Base-by-base conservation (phyloP, 768 basidiomycete genomes). In the Pulveroboletus sp. region DNA sequence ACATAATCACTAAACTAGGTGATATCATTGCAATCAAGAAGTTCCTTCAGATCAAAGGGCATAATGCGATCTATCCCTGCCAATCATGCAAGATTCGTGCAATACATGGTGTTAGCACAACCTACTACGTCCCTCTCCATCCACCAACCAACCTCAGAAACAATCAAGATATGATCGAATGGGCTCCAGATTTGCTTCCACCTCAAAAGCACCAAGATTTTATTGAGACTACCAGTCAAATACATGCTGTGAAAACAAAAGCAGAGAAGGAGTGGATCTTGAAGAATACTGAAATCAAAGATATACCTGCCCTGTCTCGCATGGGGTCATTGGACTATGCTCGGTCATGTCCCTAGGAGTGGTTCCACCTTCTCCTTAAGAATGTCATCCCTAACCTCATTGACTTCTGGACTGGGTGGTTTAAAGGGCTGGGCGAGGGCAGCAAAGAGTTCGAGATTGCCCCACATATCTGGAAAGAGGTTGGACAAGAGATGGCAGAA, bases 391-490 rank as follows among this genome's bases (percentile, higher is more conserved):
- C 35, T 1, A 37, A 36, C 9, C 44, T 45, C 13, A 17, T 45
- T 2, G n/a, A 45, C 25, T 25, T 47, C 9, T 46, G 45, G 45
- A 46, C 36, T 12, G 36, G 45, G 5, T 8, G 32, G 16, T 46
- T 46, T 64, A 78, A 77, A 52, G 70, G 55, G 2, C 55, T 75
- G 3, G 64, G 72, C 35, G 36, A 57, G 7, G 66, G 64, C 0
- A 36, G 7, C 1, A 67, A 61, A 3, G 58, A 59, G 6, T 74
- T 72, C 29, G 43, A 58, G 4, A 50, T 75, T 14, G 19, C 24
- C 0, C 34, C 39, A 6, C 46, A 53, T 2, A 63, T 76, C 1
- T 77, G 76, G 77, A 62, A 74, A 21, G 69, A 66, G 0, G 69
- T 79, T 36, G 70, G 75, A 0, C 43, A 51, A 16, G 73, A 63